Conservation (phyloP, 2,329 filamentous ascomycete species). For the Chaetomiaceae sp. region DNA sequence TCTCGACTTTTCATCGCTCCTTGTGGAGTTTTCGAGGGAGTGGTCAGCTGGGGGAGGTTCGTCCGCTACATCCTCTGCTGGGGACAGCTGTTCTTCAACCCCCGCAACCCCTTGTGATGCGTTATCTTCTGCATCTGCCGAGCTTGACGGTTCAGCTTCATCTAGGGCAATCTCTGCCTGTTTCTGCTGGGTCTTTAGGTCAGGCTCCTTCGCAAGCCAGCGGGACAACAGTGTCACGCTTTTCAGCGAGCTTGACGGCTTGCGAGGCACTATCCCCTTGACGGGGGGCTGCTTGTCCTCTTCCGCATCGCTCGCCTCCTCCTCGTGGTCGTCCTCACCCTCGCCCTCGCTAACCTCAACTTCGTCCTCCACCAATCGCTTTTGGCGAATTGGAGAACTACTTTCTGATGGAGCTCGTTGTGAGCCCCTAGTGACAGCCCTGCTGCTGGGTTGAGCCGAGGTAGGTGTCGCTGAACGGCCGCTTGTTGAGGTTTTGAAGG, state of each 20-base stretch:
- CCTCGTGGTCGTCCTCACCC: neutral
- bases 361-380: neutral
- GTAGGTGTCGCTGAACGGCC: slow-evolving; percentile 32
- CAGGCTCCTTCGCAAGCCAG: slow-evolving; percentile 38
- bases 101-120: too few species aligned
- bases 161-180: too few species aligned
- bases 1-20: slow-evolving; percentile 9
- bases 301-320: neutral
- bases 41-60: too few species aligned
- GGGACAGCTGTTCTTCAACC: too few species aligned
- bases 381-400: neutral
- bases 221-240: slow-evolving; percentile 39
- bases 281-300: neutral
- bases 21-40: neutral
- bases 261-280: neutral
- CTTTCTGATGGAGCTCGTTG: slow-evolving; percentile 9
- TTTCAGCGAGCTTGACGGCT: slow-evolving; percentile 10
- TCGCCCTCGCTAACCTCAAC: neutral
- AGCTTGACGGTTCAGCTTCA: too few species aligned
- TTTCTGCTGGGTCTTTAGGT: slow-evolving; percentile 15
- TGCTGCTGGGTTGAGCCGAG: slow-evolving; percentile 9
- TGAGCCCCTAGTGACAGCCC: slow-evolving; percentile 9
- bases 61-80: neutral
- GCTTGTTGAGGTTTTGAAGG: slow-evolving; percentile 52
- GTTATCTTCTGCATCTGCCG: too few species aligned